Base-by-base conservation (phyloP, 2,329 filamentous ascomycete species). In the Pseudocercospora musae region DNA sequence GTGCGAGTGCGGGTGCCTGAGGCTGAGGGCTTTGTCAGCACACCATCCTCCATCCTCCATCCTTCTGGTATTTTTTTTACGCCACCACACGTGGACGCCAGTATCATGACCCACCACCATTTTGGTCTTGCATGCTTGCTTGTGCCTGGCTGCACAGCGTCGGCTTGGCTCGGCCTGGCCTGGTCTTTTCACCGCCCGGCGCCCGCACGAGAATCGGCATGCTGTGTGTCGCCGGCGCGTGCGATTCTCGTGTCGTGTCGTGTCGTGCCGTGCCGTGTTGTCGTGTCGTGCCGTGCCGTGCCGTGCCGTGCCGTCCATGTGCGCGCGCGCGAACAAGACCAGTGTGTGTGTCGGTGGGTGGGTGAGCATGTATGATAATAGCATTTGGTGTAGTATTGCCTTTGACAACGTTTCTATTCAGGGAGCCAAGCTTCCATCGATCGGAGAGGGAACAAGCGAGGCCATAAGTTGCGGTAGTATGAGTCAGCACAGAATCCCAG, bases 21-120 rank as follows among this genome's bases (percentile, higher is more conserved):
- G n/a, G n/a, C 40, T 33, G 50, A 64, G 50, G 50, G 50, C 57
- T 31, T 49, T 55, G n/a, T n/a, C n/a, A n/a, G n/a, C n/a, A n/a
- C n/a, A n/a, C n/a, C n/a, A n/a, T n/a, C n/a, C n/a, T n/a, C n/a
- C n/a, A n/a, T n/a, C n/a, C n/a, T n/a, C n/a, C n/a, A n/a, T n/a
- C n/a, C n/a, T n/a, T n/a, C n/a, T n/a, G n/a, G n/a, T n/a, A n/a
- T n/a, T n/a, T n/a, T 50, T 50, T 11, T 27, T 10, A 29, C 48
- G 48, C 48, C 48, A 52, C 48, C 48, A 52, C 48, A 52, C 48
- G 48, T 52, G 48, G 48, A 27, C 13, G 48, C 11, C 23, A 25
- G 48, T 2, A n/a, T n/a, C n/a, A n/a, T n/a, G n/a, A n/a, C n/a
- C n/a, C n/a, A n/a, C n/a, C n/a, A n/a, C 25, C 48, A 52, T n/a